Conservation (phyloP, 768 basidiomycete genomes). For the Solioccasus polychromus region DNA sequence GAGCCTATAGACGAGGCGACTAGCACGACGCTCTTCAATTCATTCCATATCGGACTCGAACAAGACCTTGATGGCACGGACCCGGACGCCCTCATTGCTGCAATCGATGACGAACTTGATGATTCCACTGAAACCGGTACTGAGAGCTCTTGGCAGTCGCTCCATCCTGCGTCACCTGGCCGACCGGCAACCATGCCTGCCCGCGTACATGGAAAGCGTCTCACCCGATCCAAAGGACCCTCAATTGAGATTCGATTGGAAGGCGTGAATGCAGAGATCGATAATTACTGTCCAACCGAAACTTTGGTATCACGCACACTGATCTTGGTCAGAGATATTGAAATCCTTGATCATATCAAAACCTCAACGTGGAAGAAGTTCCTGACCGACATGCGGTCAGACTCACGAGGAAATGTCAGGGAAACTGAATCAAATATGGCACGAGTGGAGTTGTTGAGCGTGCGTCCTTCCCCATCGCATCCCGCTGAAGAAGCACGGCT, state of each 20-base stretch:
- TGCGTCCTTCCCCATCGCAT: conserved; percentile 68
- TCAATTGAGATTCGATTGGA: conserved; percentile 82
- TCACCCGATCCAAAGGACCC: conserved; percentile 72
- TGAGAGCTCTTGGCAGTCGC: conserved; percentile 89
- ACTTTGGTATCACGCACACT: conserved; percentile 63
- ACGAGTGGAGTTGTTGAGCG: conserved; percentile 72
- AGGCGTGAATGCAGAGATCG: conserved; percentile 62
- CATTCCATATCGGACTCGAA: conserved; percentile 88
- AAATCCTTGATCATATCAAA: conserved; percentile 96
- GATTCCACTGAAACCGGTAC: conserved; percentile 72
- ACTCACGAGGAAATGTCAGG: conserved; percentile 82
- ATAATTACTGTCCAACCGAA: conserved; percentile 56
- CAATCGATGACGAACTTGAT: conserved; percentile 88
- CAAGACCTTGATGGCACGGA: conserved; percentile 74
- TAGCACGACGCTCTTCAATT: conserved; percentile 84
- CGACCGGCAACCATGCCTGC: conserved; percentile 32
- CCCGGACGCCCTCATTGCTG: conserved; percentile 74
- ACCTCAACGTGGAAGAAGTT: conserved; percentile 99
- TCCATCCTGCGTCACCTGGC: conserved; percentile 53
- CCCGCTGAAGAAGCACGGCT: conserved; percentile 75
- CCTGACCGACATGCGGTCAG: conserved; percentile 78
- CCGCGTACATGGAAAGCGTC: conserved; percentile 53
- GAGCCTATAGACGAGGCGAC: conserved; percentile 72
- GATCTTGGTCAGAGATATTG: conserved; percentile 66
- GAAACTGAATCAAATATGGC: conserved; percentile 95